Percentiles rank a stretch among this genome's conserved stretches.
Evolutionary conservation across 1,284 basidiomycete genomes (phyloP).

Genomic region (Tylopilus microsporus): DNA sequence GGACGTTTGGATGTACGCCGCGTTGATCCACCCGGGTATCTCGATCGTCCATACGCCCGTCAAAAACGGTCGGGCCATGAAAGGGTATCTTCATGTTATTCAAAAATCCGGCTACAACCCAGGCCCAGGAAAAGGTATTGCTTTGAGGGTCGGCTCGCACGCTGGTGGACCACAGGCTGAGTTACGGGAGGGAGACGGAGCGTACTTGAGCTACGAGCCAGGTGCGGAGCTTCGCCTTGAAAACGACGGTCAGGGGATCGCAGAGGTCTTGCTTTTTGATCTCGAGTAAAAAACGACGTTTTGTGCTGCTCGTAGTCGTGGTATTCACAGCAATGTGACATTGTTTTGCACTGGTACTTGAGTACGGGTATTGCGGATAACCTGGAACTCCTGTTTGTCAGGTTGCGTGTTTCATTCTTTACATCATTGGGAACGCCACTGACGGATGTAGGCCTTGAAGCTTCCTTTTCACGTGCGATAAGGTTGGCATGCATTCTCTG

Average conservation of each 20-base stretch:
- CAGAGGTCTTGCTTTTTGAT: slow-evolving; percentile 74
- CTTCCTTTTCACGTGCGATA: slow-evolving; percentile 6
- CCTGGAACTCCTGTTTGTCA: not conserved
- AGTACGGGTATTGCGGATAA: not conserved
- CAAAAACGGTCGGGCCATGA: slow-evolving; percentile 33
- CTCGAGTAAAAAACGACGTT: slow-evolving; percentile 39
- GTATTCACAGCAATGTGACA: not conserved
- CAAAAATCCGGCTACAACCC: slow-evolving; percentile 75
- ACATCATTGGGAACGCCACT: not conserved
- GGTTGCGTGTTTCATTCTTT: not conserved
- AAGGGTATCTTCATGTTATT: slow-evolving; percentile 67
- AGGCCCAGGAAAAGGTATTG: slow-evolving; percentile 45
- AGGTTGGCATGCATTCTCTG: not conserved
- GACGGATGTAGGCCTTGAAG: not conserved
- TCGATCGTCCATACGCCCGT: slow-evolving; percentile 49
- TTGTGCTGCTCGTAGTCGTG: not conserved
- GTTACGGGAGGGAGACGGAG: slow-evolving; percentile 65
- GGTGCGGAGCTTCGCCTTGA: slow-evolving; percentile 48
- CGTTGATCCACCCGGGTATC: slow-evolving; percentile 55
- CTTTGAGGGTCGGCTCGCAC: slow-evolving; percentile 44
- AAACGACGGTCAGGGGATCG: slow-evolving; percentile 56
- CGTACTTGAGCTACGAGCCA: slow-evolving; percentile 52
- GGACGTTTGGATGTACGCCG: slow-evolving; percentile 58
- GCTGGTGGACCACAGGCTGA: slow-evolving; percentile 33
- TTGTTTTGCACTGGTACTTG: not conserved